A percentile compares a stretch with the other conserved stretches of the same genome.
Conservation (phyloP, 2,329 filamentous ascomycete species). For the Arthroderma uncinatum region DNA sequence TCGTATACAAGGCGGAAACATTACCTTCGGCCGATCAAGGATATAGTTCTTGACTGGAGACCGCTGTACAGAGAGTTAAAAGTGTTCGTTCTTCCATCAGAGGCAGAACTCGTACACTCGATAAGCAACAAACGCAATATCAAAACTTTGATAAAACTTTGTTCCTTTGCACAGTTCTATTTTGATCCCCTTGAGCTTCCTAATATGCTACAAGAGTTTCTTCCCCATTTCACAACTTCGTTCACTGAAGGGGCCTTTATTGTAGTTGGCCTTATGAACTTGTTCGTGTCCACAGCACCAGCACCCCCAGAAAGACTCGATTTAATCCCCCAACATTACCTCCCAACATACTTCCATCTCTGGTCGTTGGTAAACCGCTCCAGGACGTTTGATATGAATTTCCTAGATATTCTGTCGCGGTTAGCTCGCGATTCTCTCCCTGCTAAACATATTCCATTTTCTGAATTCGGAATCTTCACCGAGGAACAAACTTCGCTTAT, state of each 20-base stretch:
- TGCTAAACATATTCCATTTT: conserved; percentile 65
- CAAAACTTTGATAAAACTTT: conserved; percentile 73
- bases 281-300: conserved; percentile 68
- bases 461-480: conserved; percentile 81
- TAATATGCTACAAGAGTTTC: conserved; percentile 66
- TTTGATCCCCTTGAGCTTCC: conserved; percentile 82
- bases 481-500: conserved; percentile 83
- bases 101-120: conserved; percentile 55
- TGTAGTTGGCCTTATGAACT: conserved; percentile 75
- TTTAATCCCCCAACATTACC: conserved; percentile 75
- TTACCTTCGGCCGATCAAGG: conserved; percentile 80
- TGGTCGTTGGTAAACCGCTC: conserved; percentile 92
- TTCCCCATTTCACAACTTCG: conserved; percentile 85
- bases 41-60: conserved; percentile 85
- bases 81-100: conserved; percentile 73
- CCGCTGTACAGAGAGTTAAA: conserved; percentile 90
- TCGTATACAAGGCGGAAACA: conserved; percentile 63
- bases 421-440: conserved; percentile 72
- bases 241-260: conserved; percentile 88
- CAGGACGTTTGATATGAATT: conserved; percentile 72
- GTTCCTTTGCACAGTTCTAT: conserved; percentile 79
- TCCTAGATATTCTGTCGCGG: conserved; percentile 81
- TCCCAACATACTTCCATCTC: conserved; percentile 90
- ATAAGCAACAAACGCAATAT: conserved; percentile 55
- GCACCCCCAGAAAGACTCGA: conserved; percentile 59